Conservation (phyloP, 2,329 filamentous ascomycete genomes). For the Cercospora janseana region DNA sequence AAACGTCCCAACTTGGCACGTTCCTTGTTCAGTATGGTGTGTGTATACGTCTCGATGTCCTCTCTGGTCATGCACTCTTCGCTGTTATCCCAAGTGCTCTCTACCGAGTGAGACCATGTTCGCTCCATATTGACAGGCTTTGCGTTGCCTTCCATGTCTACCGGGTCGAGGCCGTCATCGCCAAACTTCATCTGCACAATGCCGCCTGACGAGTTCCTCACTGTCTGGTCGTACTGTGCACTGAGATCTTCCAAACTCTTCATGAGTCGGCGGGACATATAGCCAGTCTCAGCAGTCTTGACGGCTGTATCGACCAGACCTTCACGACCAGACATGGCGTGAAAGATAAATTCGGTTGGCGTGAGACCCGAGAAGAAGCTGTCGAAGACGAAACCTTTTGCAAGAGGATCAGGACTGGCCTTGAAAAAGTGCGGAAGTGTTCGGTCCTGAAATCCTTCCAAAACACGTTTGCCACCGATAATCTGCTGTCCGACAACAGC, state of each 20-base stretch:
- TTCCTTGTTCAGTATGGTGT: slow-evolving; percentile 66
- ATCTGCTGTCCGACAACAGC: slow-evolving; percentile 96
- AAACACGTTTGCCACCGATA: slow-evolving; percentile 87
- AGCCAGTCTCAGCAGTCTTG: slow-evolving; percentile 97
- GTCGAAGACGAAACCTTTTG: slow-evolving; percentile 94
- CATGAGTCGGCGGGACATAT: slow-evolving; percentile 98
- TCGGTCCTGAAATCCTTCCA: slow-evolving; percentile 93
- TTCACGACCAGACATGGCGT: slow-evolving; percentile 97
- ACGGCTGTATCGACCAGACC: slow-evolving; percentile 97
- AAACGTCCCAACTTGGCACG: slow-evolving; percentile 56
- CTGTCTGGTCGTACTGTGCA: slow-evolving; percentile 89
- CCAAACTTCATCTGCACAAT: slow-evolving; percentile 98
- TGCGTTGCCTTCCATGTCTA: slow-evolving; percentile 94
- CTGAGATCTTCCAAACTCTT: slow-evolving; percentile 95
- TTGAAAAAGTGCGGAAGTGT: slow-evolving; percentile 95
- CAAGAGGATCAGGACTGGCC: slow-evolving; percentile 83
- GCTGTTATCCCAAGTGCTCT: slow-evolving; percentile 73
- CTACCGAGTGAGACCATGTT: slow-evolving; percentile 79
- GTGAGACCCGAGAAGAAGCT: slow-evolving; percentile 93
- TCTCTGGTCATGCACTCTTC: slow-evolving; percentile 70
- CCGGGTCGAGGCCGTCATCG: slow-evolving; percentile 90
- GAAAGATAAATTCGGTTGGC: slow-evolving; percentile 93
- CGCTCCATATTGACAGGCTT: slow-evolving; percentile 89
- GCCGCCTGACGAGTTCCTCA: slow-evolving; percentile 81
- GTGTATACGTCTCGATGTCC: slow-evolving; percentile 69